Percentiles rank a stretch among this genome's conserved stretches.
These are phyloP conservation scores for Cylindrotheca fusiformis DNA, from an alignment of 108 stramenopile species.

Conservation along the genomic window DNA sequence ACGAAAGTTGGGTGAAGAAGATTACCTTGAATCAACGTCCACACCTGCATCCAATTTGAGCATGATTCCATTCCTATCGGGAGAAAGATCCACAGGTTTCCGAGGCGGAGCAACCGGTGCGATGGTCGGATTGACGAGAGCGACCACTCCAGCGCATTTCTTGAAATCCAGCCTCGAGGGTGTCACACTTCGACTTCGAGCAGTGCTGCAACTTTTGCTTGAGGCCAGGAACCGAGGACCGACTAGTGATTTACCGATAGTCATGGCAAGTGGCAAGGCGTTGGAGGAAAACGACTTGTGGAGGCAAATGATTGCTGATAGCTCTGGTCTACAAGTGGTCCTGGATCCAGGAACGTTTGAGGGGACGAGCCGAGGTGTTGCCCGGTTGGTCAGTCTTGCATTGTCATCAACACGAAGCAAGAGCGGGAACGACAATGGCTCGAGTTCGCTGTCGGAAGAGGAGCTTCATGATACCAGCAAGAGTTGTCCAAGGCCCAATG, in stretches of 20 bases:
- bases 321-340: slow-evolving; percentile 47
- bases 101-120: slow-evolving; percentile 67
- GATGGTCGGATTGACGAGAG: slow-evolving; percentile 67
- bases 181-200: slow-evolving; percentile 59
- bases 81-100: slow-evolving; percentile 79
- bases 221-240: neutral
- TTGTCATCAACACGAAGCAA: too few relatives aligned
- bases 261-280: slow-evolving; percentile 79
- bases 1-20: slow-evolving; percentile 9
- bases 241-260: neutral
- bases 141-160: slow-evolving; percentile 55
- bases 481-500: slow-evolving; percentile 8
- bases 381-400: slow-evolving; percentile 43
- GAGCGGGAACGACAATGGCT: neutral
- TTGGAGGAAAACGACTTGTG: slow-evolving; percentile 70
- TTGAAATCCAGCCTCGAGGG: slow-evolving; percentile 68
- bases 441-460: slow-evolving; percentile 10
- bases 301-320: slow-evolving; percentile 80
- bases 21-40: neutral
- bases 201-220: slow-evolving; percentile 45
- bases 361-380: slow-evolving; percentile 75
- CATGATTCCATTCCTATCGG: slow-evolving; percentile 72
- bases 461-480: neutral
- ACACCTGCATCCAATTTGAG: slow-evolving; percentile 16
- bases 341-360: slow-evolving; percentile 63